Base-by-base conservation (phyloP, 78 protist genomes). In the Salpingoeca rosetta region DNA sequence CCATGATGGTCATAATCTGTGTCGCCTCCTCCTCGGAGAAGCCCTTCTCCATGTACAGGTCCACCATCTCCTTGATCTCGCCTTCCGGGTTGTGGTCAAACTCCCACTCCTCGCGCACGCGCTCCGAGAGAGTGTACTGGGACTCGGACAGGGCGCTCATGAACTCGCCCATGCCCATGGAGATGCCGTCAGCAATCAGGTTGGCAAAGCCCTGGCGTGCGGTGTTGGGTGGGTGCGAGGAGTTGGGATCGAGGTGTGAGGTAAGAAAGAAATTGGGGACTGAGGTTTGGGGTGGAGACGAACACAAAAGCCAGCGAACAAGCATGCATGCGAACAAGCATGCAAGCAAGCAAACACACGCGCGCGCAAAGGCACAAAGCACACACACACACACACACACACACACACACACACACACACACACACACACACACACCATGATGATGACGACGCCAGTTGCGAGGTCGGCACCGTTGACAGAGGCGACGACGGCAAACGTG, bases 81-180 rank as follows among this genome's bases (percentile, higher is more conserved):
- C 84, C 87, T 0, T 91, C 93, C 36, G 90, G 88, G 51, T 83
- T 36, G 45, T 83, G 82, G 7, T 91, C 91, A 17, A 88, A 3
- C 85, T 93, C 90, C 88, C 91, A 87, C 41, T 38, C 87, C 56
- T 91, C 88, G 44, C 89, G 84, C 65, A 51, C 44, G 76, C 92
- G 81, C 85, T 93, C 94, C 45, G 22, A 42, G 44, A 42, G 43
- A 1, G 86, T 38, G 44, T 76, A 88, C 45, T 91, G 92, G 35
- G 56, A 72, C 85, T 92, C 95, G 25, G 97, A 95, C 42, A 80
- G 56, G 25, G 82, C 80, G 56, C 88, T 80, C n/a, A 94, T 75
- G 51, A 80, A 90, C 35, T 92, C 95, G 38, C 97, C 97, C 35
- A 94, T 36, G 35, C 95, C 97, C 97, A 94, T 94, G 41, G 91